Base-by-base conservation (phyloP, 345 rosid species). In the Arabidopsis suecica region DNA sequence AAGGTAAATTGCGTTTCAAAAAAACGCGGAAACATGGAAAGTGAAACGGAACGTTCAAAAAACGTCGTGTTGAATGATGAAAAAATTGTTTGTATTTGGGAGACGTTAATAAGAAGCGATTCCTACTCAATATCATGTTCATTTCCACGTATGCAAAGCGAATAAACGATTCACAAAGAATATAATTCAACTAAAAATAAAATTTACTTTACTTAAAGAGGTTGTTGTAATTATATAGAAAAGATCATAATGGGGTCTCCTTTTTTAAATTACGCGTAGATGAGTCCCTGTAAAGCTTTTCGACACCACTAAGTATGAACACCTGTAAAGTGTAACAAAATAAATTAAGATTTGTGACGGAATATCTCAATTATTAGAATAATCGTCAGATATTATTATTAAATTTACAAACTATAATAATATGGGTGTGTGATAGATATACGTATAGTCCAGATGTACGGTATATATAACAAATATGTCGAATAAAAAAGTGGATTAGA, bases 321-420 rank as follows among this genome's bases (percentile, higher is more conserved):
- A 75, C 69, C 79, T 75, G 79, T 68, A 75, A 75, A 75, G 79
- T 61, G 49, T 14, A 33, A 33, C 36, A 33, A 14, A 33, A 14
- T 45, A 49, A 7, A 60, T 40, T 28, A 67, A 67, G 68, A 58
- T 50, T 75, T 60, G 62, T 51, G 55, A 57, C 50, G 38, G 55
- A 68, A 68, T 40, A 59, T 40, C 20, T 28, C 30, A 28, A 28
- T 59, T 44, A 33, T 68, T 44, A 2, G 9, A 25, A 58, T 48
- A 40, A 32, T 50, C 14, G 11, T 30, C 18, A 30, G 41, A 4
- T 22, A 63, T 38, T 48, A 71, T 30, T 50, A 42, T 40, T 40
- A 11, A 16, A 53, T 16, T 28, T 63, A 51, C 55, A 16, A 32
- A 47, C 66, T 20, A 25, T 38, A 33, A 38, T 50, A 59, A 47